Conservation (phyloP, 768 basidiomycete genomes). For the Pisolithus microcarpus region DNA sequence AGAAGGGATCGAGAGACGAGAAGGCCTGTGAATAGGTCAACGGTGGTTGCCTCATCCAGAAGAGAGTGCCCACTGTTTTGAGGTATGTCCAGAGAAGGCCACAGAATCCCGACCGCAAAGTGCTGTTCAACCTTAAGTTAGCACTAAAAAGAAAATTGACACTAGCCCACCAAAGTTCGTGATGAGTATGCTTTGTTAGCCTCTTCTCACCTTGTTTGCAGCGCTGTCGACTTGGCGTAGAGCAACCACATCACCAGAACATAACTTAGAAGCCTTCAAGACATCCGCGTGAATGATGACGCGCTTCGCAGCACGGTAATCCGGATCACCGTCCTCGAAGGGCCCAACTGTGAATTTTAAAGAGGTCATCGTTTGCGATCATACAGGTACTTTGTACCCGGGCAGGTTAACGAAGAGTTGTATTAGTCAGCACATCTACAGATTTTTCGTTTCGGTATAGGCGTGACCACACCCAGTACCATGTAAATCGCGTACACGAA, state of each 20-base stretch:
- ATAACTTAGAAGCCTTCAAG: constrained; percentile 53
- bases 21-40: constrained; percentile 36
- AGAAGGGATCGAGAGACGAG: constrained; percentile 49
- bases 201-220: constrained; percentile 29
- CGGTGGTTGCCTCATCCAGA: constrained; percentile 1
- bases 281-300: constrained; percentile 56
- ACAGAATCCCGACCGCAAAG: constrained; percentile 63
- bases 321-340: constrained; percentile 28
- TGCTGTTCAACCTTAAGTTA: constrained; percentile 31
- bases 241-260: constrained; percentile 63
- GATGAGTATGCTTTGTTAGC: constrained; percentile 6
- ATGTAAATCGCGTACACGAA: too few species aligned
- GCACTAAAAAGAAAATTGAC: constrained; percentile 7
- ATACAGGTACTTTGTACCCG: background rate
- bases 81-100: constrained; percentile 64
- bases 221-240: constrained; percentile 36
- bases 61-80: constrained; percentile 44
- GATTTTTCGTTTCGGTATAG: background rate
- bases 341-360: constrained; percentile 37
- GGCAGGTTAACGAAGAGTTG: background rate
- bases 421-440: background rate
- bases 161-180: constrained; percentile 2
- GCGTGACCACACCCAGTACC: too few species aligned
- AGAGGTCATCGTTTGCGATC: constrained; percentile 10
- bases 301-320: constrained; percentile 52